Evolutionary conservation across 2,329 filamentous ascomycete genomes (phyloP).

Genomic region (Mollisia scopiformis): DNA sequence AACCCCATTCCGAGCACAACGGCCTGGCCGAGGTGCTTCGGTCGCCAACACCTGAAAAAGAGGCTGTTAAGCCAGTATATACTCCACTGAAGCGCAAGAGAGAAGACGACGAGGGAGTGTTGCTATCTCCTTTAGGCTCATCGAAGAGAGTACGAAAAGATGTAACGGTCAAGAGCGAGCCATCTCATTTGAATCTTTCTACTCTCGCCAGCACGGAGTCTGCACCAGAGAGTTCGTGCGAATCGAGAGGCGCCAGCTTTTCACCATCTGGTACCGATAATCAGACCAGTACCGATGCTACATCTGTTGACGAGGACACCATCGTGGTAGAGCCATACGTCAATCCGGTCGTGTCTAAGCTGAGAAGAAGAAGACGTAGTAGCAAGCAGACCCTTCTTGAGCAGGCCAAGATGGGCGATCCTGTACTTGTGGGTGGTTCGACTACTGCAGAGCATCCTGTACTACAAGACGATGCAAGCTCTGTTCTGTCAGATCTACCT

Average conservation of each 20-base stretch:
- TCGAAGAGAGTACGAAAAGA: constrained; percentile 15
- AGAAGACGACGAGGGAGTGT: constrained; percentile 14
- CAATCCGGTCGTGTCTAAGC: constrained; percentile 20
- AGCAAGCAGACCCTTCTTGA: constrained; percentile 17
- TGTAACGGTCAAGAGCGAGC: constrained; percentile 21
- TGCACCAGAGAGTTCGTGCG: constrained; percentile 17
- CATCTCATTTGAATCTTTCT: constrained; percentile 17
- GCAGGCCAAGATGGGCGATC: constrained; percentile 22
- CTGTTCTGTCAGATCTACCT: constrained; percentile 23
- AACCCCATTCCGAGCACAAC: too few relatives aligned
- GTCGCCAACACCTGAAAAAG: not conserved
- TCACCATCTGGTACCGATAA: constrained; percentile 22
- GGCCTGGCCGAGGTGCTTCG: not conserved
- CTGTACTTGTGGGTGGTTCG: constrained; percentile 27
- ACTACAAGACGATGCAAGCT: constrained; percentile 23
- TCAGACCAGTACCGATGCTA: constrained; percentile 35
- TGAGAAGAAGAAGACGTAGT: constrained; percentile 13
- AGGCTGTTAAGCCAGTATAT: not conserved
- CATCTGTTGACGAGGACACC: constrained; percentile 38
- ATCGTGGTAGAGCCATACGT: constrained; percentile 30
- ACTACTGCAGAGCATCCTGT: constrained; percentile 28
- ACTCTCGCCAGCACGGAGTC: constrained; percentile 4
- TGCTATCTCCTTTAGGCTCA: constrained; percentile 8
- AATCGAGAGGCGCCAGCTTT: constrained; percentile 20
- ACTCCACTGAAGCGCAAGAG: constrained; percentile 16